These are phyloP conservation scores for Solanum okadae DNA, from an alignment of 257 asterid species.

Conservation along the genomic window DNA sequence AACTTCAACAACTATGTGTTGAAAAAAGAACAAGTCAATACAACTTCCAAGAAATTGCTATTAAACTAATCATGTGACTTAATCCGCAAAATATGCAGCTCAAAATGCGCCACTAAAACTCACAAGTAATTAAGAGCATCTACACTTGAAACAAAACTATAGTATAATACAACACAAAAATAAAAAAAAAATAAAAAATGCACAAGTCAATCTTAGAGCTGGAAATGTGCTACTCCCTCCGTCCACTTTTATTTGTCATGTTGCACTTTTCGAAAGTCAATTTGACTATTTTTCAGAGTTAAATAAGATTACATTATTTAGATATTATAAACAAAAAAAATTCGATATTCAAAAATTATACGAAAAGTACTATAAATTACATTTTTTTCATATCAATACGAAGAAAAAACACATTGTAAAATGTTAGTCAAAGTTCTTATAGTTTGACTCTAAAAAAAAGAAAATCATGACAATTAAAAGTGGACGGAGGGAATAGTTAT, in stretches of 20 bases:
- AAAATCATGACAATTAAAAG: too few species aligned
- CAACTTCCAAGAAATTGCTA: neutral
- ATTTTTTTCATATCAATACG: too few species aligned
- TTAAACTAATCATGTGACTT: neutral
- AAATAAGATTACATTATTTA: too few species aligned
- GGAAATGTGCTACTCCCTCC: neutral
- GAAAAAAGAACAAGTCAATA: neutral
- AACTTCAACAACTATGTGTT: neutral
- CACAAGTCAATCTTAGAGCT: neutral
- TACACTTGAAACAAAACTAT: neutral
- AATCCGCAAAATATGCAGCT: neutral
- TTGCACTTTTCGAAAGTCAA: rapidly evolving
- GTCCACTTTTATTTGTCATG: too few species aligned
- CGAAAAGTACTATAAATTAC: too few species aligned
- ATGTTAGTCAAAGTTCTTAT: too few species aligned
- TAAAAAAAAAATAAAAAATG: too few species aligned
- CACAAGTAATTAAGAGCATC: neutral
- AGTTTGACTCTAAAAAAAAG: too few species aligned
- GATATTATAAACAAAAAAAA: too few species aligned
- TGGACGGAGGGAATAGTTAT: neutral
- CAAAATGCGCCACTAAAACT: neutral
- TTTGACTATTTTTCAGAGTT: too few species aligned
- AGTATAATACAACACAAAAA: neutral
- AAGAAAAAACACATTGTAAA: too few species aligned
- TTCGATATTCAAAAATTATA: too few species aligned